Evolutionary conservation across 441 rosid species (phyloP).

Genomic region (Populus hybrid): DNA sequence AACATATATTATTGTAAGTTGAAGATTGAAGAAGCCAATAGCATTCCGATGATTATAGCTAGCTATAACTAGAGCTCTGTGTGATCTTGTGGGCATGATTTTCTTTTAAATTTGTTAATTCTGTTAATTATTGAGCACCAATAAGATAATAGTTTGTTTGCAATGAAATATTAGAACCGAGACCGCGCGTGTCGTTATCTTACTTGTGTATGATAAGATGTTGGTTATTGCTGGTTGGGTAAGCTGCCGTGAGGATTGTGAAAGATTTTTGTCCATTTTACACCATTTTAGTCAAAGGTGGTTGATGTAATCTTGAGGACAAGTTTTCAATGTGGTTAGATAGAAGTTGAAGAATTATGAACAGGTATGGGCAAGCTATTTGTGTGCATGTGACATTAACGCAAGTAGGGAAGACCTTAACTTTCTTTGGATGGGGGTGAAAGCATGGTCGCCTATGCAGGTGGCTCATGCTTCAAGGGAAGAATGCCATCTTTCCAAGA

Average conservation of each 20-base stretch:
- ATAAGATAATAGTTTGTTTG: background rate
- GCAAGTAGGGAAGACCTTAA: background rate
- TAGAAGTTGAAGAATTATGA: slow-evolving; percentile 13
- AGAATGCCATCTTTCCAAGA: background rate
- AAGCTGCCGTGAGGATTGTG: background rate
- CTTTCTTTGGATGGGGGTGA: background rate
- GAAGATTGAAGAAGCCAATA: background rate
- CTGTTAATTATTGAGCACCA: background rate
- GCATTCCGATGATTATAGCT: background rate
- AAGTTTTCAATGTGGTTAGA: slow-evolving; percentile 15
- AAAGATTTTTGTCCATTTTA: background rate
- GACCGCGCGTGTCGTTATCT: background rate
- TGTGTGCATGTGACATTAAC: background rate
- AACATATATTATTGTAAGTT: background rate
- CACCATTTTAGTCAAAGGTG: slow-evolving; percentile 22
- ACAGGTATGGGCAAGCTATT: slow-evolving; percentile 1
- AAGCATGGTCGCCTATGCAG: background rate
- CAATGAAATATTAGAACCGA: background rate
- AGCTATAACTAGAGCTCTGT: background rate
- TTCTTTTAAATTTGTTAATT: background rate
- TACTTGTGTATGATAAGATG: background rate
- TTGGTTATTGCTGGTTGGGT: background rate
- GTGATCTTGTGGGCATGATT: background rate
- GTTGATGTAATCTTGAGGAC: slow-evolving; percentile 17
- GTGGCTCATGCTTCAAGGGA: background rate